Conservation (phyloP, 2,329 filamentous ascomycete genomes). For the Phialophora expanda region DNA sequence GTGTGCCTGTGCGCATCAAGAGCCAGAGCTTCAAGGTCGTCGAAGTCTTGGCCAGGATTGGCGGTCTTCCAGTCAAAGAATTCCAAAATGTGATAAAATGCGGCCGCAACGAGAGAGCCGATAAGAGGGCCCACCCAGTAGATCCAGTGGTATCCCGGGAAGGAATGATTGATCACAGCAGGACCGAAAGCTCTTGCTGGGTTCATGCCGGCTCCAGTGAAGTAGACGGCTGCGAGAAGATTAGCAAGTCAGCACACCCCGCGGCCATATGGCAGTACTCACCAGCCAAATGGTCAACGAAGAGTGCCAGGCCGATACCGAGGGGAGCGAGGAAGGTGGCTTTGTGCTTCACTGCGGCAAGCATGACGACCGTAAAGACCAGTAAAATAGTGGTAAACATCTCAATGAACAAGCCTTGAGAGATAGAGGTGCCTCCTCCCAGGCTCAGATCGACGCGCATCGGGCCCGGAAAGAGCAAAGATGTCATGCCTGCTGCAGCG, state of each 20-base stretch:
- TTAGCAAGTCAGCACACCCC: neutral
- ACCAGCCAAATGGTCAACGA: slow-evolving; percentile 62
- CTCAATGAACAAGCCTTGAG: slow-evolving; percentile 69
- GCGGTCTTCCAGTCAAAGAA: slow-evolving; percentile 50
- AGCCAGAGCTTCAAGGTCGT: slow-evolving; percentile 28
- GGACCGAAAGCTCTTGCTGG: slow-evolving; percentile 55
- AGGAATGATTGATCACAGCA: slow-evolving; percentile 51
- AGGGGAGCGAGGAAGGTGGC: slow-evolving; percentile 73
- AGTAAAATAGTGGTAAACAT: slow-evolving; percentile 68
- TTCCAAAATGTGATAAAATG: slow-evolving; percentile 55
- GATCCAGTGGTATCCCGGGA: slow-evolving; percentile 57
- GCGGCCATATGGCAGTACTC: slow-evolving; percentile 16
- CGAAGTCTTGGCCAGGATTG: slow-evolving; percentile 59
- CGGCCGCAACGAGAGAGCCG: slow-evolving; percentile 54
- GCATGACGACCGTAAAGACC: slow-evolving; percentile 69
- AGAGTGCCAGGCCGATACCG: slow-evolving; percentile 72
- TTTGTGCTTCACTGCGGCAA: slow-evolving; percentile 74
- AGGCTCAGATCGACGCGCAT: slow-evolving; percentile 63
- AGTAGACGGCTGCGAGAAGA: slow-evolving; percentile 49
- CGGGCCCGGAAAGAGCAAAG: slow-evolving; percentile 62
- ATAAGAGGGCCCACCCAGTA: slow-evolving; percentile 56
- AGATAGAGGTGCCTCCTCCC: slow-evolving; percentile 55
- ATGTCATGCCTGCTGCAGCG: slow-evolving; percentile 62
- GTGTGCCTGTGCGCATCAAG: slow-evolving; percentile 5
- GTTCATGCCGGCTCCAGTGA: slow-evolving; percentile 55